Percentiles rank a stretch among this genome's conserved stretches.
Conservation (phyloP, 768 basidiomycete species). For the Pleurotus platypus region DNA sequence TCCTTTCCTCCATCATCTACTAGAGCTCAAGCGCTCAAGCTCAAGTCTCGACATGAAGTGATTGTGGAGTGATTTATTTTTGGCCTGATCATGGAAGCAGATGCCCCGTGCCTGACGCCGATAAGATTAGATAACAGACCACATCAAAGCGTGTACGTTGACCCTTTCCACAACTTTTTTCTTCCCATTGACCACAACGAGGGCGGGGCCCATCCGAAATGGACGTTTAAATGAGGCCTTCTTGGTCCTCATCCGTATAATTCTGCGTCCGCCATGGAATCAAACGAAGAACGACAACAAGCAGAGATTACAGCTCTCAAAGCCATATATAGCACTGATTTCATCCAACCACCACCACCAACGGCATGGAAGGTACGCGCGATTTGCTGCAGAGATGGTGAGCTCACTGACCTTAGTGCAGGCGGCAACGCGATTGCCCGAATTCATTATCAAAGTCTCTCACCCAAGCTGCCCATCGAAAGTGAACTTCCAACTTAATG, state of each 20-base stretch:
- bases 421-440: slow-evolving; percentile 67
- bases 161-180: slow-evolving; percentile 5
- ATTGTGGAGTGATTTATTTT: too few species aligned
- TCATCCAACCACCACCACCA: slow-evolving; percentile 67
- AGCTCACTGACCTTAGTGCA: slow-evolving; percentile 18
- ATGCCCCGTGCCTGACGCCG: too few species aligned
- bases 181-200: slow-evolving; percentile 8
- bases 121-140: neutral
- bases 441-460: slow-evolving; percentile 71
- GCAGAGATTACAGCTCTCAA: slow-evolving; percentile 74
- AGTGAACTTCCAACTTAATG: slow-evolving; percentile 63
- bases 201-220: slow-evolving; percentile 17
- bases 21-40: too few species aligned
- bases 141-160: slow-evolving; percentile 7
- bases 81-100: too few species aligned
- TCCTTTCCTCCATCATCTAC: too few species aligned
- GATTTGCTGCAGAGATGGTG: too few species aligned
- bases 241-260: slow-evolving; percentile 15
- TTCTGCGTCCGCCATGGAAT: slow-evolving; percentile 52
- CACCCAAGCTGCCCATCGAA: slow-evolving; percentile 54
- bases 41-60: too few species aligned
- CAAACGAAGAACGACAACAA: slow-evolving; percentile 61
- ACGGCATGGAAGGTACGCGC: slow-evolving; percentile 76
- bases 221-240: slow-evolving; percentile 16
- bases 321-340: slow-evolving; percentile 80